phyloP scores from a whole-genome alignment of 2,329 filamentous ascomycete species.

The Byssochlamys sp. region DNA sequence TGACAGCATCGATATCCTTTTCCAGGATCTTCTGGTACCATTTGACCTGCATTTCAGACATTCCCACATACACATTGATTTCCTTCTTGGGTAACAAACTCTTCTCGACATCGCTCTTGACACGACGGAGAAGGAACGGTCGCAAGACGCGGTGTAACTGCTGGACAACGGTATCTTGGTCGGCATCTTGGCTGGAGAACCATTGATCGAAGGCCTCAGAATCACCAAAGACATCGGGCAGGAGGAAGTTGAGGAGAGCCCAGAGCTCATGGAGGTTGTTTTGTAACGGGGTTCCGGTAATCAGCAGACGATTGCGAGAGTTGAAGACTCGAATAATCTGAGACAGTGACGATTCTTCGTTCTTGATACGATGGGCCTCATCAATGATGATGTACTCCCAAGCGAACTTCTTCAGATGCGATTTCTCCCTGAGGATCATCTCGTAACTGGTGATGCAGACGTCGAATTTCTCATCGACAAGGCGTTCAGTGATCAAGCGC shows the following conservation, averaged over 20 bases:
- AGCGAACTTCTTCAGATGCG: constrained; percentile 89
- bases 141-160: constrained; percentile 87
- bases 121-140: constrained; percentile 86
- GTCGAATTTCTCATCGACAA: constrained; percentile 93
- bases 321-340: constrained; percentile 95
- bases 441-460: constrained; percentile 98
- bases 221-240: constrained; percentile 97
- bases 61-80: constrained; percentile 89
- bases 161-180: constrained; percentile 91
- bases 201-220: constrained; percentile 94
- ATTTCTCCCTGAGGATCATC: constrained; percentile 93
- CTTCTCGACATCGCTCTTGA: constrained; percentile 97
- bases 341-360: constrained; percentile 91
- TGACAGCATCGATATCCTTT: constrained; percentile 97
- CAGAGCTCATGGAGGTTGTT: constrained; percentile 97
- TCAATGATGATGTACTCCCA: constrained; percentile 99
- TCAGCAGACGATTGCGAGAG: constrained; percentile 86
- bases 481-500: constrained; percentile 74
- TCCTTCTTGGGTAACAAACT: constrained; percentile 95
- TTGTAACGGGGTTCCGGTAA: constrained; percentile 91
- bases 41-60: constrained; percentile 98
- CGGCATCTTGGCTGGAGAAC: constrained; percentile 83
- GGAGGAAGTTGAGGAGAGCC: constrained; percentile 90
- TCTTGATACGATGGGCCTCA: constrained; percentile 97
- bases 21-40: constrained; percentile 99